phyloP scores from a whole-genome alignment of 2,329 filamentous ascomycete species.

The Bipolaris gigantea region DNA sequence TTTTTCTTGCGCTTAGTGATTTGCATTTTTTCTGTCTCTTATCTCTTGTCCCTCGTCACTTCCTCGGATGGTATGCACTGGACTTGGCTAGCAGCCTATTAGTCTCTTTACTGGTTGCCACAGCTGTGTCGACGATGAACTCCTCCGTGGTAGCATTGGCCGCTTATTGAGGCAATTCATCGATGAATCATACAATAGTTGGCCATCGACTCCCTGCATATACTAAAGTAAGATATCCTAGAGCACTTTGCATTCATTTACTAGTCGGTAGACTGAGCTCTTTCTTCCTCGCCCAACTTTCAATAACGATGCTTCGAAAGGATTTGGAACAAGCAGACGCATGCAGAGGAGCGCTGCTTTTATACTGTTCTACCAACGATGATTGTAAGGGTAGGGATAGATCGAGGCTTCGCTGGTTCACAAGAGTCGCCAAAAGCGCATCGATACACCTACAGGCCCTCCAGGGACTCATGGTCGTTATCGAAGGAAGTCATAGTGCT shows the following conservation, averaged over 20 bases:
- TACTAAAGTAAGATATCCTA: too few species aligned
- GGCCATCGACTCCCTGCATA: too few species aligned
- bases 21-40: not conserved
- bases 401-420: not conserved
- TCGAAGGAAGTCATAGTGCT: too few species aligned
- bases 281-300: too few species aligned
- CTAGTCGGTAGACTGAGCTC: not conserved
- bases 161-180: too few species aligned
- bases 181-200: too few species aligned
- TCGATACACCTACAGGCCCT: too few species aligned
- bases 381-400: not conserved
- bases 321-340: not conserved
- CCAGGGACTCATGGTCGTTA: too few species aligned
- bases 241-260: not conserved
- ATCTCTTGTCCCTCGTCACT: not conserved
- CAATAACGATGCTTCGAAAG: not conserved
- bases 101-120: not conserved
- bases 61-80: not conserved
- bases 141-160: not conserved
- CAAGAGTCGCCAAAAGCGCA: too few species aligned
- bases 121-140: not conserved
- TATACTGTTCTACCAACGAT: too few species aligned
- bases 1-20: not conserved
- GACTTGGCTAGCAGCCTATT: not conserved
- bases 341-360: too few species aligned